Base-by-base conservation (phyloP, 2,329 filamentous ascomycete species). In the Epichloe sylvatica region DNA sequence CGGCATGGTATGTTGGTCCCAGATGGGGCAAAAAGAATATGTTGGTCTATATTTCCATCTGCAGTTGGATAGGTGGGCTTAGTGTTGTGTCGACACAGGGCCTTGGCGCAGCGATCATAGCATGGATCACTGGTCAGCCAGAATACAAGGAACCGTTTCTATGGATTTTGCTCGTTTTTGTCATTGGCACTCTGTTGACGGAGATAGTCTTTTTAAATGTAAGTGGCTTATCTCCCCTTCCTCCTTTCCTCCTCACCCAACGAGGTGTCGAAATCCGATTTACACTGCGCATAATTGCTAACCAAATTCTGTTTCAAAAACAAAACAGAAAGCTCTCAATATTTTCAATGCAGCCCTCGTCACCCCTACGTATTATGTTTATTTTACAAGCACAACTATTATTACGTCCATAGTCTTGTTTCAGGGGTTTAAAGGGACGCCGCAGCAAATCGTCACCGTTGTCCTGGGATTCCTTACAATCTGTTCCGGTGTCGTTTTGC, bases 71-170 rank as follows among this genome's bases (percentile, higher is more conserved):
- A 53, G 92, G 92, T 55, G 92, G 90, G 1, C 72, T 97, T 61
- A 96, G 89, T 67, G 92, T 97, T 8, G 92, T 97, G 49, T 85
- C 88, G 15, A 97, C 90, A 3, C 91, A 97, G 67, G 92, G 92
- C 17, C 70, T 98, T 41, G 92, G 92, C 47, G 81, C 91, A 49
- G 91, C 91, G 17, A 90, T 98, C 55, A 78, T 96, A 49, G 86
- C 91, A 0, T 89, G 94, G 70, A 83, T 83, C 52, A 76, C 78
- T 17, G 92, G 91, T 15, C 80, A 81, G 46, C 76, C 83, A 2
- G 90, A 98, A 73, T 97, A 95, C 68, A 95, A 96, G 65, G 81
- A 97, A 64, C 97, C 91, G 91, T 98, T 98, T 62, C 70, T 94
- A 38, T 98, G 95, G 67, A 83, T 97, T 5, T 70, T 97, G 34